Percentiles rank a stretch among this genome's conserved stretches.
Evolutionary conservation across 306 rosid species (phyloP).

Genomic region (Citrullus mucosospermus): DNA sequence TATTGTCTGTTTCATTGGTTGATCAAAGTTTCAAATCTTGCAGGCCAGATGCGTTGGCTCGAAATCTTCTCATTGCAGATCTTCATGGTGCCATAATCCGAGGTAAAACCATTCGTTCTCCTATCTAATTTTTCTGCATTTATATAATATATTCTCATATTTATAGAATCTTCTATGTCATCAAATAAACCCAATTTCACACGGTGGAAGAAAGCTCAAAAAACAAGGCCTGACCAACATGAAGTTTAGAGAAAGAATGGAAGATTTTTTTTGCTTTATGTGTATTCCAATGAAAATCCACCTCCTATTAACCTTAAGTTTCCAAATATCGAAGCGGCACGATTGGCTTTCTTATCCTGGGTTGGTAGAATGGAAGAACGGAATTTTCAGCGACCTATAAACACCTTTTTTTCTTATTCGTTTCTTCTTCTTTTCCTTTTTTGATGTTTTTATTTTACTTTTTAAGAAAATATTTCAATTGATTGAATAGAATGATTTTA

Average conservation of each 20-base stretch:
- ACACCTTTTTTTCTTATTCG: too few species aligned
- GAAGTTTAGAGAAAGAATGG: neutral
- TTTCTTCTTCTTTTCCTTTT: too few species aligned
- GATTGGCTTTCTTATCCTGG: too few species aligned
- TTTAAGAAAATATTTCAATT: too few species aligned
- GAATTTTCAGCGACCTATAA: too few species aligned
- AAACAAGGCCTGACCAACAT: neutral
- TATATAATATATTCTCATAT: neutral
- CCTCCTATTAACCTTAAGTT: neutral
- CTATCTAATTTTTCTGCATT: neutral
- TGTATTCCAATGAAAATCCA: neutral
- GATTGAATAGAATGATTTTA: too few species aligned
- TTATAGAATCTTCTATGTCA: neutral
- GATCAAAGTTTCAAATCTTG: constrained; percentile 17
- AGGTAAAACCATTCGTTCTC: constrained; percentile 26
- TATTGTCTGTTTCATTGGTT: neutral
- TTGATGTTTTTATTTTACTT: too few species aligned
- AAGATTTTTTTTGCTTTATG: neutral
- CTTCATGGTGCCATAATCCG: constrained; percentile 72
- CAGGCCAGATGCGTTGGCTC: constrained; percentile 75
- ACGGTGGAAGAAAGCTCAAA: neutral
- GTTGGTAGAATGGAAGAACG: too few species aligned
- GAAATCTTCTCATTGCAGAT: constrained; percentile 59
- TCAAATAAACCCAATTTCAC: neutral
- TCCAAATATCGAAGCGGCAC: neutral